Evolutionary conservation across 2,329 filamentous ascomycete species (phyloP).

Genomic region (Colletotrichum karsti): DNA sequence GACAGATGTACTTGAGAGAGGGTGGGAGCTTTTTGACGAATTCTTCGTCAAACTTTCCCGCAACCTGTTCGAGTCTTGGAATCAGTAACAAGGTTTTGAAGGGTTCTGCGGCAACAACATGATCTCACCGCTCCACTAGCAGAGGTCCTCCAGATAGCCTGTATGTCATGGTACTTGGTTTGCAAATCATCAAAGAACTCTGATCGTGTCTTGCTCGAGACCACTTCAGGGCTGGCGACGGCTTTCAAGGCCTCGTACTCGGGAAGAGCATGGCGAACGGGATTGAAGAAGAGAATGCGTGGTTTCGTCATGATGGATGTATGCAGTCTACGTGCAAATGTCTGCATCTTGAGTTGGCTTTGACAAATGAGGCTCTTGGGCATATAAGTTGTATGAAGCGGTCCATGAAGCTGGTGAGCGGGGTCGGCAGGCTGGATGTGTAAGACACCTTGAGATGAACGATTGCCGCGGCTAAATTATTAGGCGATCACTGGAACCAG

Average conservation of each 20-base stretch:
- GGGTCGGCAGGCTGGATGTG: neutral
- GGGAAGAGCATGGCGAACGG: slow-evolving; percentile 28
- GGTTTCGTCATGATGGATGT: slow-evolving; percentile 20
- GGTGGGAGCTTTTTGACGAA: slow-evolving; percentile 52
- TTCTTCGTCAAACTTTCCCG: slow-evolving; percentile 51
- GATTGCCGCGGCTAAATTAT: neutral
- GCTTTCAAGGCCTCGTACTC: slow-evolving; percentile 25
- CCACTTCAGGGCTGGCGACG: slow-evolving; percentile 28
- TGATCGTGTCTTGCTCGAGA: slow-evolving; percentile 29
- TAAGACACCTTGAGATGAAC: too few relatives aligned
- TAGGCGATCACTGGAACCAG: neutral
- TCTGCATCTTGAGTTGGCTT: neutral
- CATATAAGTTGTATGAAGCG: neutral
- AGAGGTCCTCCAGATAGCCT: slow-evolving; percentile 34
- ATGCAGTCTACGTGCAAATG: neutral
- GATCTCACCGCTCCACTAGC: slow-evolving; percentile 31
- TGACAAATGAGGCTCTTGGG: neutral
- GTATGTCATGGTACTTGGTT: slow-evolving; percentile 30
- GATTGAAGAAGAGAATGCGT: slow-evolving; percentile 33
- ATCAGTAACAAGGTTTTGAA: too few relatives aligned
- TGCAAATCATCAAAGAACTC: slow-evolving; percentile 32
- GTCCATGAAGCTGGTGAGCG: neutral
- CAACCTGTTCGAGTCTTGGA: slow-evolving; percentile 18
- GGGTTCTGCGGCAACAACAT: too few relatives aligned
- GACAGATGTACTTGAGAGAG: slow-evolving; percentile 48